A percentile compares a stretch with the other conserved stretches of the same genome.
phyloP scores from a whole-genome alignment of 1,284 basidiomycete species.

The Chalciporus sp. region DNA sequence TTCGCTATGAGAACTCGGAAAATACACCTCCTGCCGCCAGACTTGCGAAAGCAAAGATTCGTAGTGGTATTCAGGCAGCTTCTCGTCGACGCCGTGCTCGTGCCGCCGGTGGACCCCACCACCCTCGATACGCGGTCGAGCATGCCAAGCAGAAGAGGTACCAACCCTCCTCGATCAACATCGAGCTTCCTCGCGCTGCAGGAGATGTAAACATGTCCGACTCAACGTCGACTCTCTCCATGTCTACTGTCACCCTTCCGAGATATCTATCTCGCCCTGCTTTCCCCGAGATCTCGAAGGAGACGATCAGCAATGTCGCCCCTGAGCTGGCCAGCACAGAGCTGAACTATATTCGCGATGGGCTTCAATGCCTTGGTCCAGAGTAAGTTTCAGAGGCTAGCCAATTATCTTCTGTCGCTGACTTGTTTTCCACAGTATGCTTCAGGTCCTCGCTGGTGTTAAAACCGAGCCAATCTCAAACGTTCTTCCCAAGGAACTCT shows the following conservation, averaged over 20 bases:
- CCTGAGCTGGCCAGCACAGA: constrained; percentile 29
- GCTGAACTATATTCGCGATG: constrained; percentile 29
- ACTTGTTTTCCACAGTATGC: constrained; percentile 29
- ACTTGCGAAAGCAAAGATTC: constrained; percentile 14
- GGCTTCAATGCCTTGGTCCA: constrained; percentile 32
- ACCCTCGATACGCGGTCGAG: constrained; percentile 28
- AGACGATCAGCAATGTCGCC: constrained; percentile 21
- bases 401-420: constrained; percentile 1
- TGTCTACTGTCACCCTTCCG: constrained; percentile 21
- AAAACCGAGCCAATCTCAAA: constrained; percentile 25
- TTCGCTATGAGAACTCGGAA: constrained; percentile 21
- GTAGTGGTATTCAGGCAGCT: constrained; percentile 32
- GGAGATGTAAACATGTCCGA: constrained; percentile 8
- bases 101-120: constrained; percentile 16
- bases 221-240: constrained; percentile 6
- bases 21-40: constrained; percentile 27
- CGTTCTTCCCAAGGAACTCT: constrained; percentile 32
- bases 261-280: constrained; percentile 25
- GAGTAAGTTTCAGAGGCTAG: constrained; percentile 16
- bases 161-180: constrained; percentile 9
- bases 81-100: constrained; percentile 35
- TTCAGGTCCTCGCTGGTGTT: constrained; percentile 31
- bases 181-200: constrained; percentile 13
- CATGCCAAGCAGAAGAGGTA: constrained; percentile 27
- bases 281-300: constrained; percentile 15